Evolutionary conservation across 1,284 basidiomycete genomes (phyloP), one percentile per base, ranked within the genome.

Genomic region (Ustilago loliicola): DNA sequence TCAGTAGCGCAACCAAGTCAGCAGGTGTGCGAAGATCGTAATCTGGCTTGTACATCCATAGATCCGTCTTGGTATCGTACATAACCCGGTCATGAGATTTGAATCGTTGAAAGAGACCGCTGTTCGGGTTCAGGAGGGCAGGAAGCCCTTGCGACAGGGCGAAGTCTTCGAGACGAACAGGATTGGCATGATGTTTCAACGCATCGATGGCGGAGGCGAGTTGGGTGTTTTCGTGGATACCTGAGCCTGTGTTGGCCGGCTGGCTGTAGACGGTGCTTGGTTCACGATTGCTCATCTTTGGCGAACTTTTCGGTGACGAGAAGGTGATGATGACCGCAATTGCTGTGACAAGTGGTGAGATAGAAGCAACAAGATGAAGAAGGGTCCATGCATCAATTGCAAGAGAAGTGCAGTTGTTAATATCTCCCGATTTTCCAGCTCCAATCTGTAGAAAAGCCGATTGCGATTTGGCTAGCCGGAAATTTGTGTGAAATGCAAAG

Each of bases 1-100:
- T 75, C 9, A 96, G 92, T 83, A 96, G 92, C 0, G 91, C 92
- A 2, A 96, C 87, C 1, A 96, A 88, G 2, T 94, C 91, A 1
- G 91, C 91, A 86, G 94, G 94, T 80, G 91, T 94, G 29, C 92
- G 90, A 79, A 96, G 92, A 72, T 92, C 92, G 85, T 91, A 95
- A 86, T 96, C 94, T 72, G 94, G 93, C 93, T 87, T 87, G 87
- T 95, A 96, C 6, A 93, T 92, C 85, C 92, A 96, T 0, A 95
- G 88, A 80, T 93, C 92, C 0, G 93, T 95, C 85, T 92, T 93
- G 1, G 91, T 90, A 85, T 96, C 93, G 80, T 91, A 91, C 34
- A 90, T 86, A 40, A 96, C 91, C 34, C 91, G 90, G 60, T 94
- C 93, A 80, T 96, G 94, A 1, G 89, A 87, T 82, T 89, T 91